phyloP scores from a whole-genome alignment of 768 basidiomycete species.

The Tricholoma flavovirens region DNA sequence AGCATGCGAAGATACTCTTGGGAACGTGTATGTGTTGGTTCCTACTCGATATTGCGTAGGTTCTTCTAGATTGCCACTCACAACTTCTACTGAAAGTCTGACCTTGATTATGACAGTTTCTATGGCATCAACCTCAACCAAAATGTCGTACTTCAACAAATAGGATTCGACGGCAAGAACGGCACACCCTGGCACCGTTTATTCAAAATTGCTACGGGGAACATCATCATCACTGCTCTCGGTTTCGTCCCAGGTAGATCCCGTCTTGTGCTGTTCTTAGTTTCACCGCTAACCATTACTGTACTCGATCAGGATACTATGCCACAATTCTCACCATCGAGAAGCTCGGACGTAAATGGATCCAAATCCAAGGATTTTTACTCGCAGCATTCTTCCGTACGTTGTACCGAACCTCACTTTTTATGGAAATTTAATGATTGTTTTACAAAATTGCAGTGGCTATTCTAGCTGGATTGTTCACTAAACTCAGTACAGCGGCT shows the following conservation, averaged over 20 bases:
- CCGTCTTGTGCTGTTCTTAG: neutral
- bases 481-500: conserved; percentile 44
- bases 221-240: conserved; percentile 65
- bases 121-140: conserved; percentile 74
- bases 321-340: conserved; percentile 65
- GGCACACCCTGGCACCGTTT: conserved; percentile 60
- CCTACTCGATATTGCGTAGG: conserved; percentile 65
- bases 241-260: conserved; percentile 70
- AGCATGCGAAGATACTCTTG: conserved; percentile 59
- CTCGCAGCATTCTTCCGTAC: conserved; percentile 61
- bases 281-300: neutral
- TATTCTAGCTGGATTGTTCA: conserved; percentile 64
- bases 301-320: conserved; percentile 63
- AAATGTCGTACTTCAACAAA: conserved; percentile 69
- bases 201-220: conserved; percentile 62
- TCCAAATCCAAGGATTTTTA: conserved; percentile 73
- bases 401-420: no score
- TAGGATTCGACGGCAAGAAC: conserved; percentile 55
- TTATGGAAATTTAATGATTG: no score
- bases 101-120: conserved; percentile 35
- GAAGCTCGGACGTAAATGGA: conserved; percentile 65
- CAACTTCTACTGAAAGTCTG: no score
- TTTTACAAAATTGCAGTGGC: conserved; percentile 36
- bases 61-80: no score
- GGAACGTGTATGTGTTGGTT: conserved; percentile 73